Evolutionary conservation across 768 basidiomycete species (phyloP).

Genomic region (Fomitopsis serialis): DNA sequence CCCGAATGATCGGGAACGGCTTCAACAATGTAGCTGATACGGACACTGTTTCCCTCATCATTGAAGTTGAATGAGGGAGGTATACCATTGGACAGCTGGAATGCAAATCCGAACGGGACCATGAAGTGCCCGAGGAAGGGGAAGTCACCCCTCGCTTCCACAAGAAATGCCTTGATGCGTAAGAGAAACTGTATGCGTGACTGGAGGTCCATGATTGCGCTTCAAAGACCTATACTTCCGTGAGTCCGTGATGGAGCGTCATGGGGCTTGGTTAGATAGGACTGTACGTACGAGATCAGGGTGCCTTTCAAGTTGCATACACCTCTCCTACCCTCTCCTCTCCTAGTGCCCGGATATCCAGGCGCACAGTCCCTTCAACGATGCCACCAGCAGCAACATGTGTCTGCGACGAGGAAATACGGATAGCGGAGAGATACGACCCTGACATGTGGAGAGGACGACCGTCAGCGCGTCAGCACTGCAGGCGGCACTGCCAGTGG

Average conservation of each 20-base stretch:
- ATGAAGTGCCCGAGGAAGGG: not conserved
- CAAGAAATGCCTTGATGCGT: not conserved
- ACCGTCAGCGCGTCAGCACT: no score
- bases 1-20: slow-evolving; percentile 14
- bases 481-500: no score
- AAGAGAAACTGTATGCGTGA: not conserved
- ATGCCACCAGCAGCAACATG: not conserved
- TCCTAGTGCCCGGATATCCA: not conserved
- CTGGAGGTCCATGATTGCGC: not conserved
- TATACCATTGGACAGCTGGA: slow-evolving; percentile 10
- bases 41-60: slow-evolving; percentile 4
- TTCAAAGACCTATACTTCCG: not conserved
- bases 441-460: no score
- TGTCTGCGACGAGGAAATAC: not conserved
- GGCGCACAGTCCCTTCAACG: not conserved
- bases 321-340: slow-evolving; percentile 8
- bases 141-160: not conserved
- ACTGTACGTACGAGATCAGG: slow-evolving; percentile 5
- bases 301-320: slow-evolving; percentile 5
- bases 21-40: slow-evolving; percentile 18
- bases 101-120: slow-evolving; percentile 19
- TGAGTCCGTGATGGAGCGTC: not conserved
- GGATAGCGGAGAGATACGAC: not conserved
- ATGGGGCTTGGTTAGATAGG: no score
- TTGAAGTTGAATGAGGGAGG: slow-evolving; percentile 17